Base-by-base conservation (phyloP, 2,329 filamentous ascomycete species). In the Leptographium wingfieldii region DNA sequence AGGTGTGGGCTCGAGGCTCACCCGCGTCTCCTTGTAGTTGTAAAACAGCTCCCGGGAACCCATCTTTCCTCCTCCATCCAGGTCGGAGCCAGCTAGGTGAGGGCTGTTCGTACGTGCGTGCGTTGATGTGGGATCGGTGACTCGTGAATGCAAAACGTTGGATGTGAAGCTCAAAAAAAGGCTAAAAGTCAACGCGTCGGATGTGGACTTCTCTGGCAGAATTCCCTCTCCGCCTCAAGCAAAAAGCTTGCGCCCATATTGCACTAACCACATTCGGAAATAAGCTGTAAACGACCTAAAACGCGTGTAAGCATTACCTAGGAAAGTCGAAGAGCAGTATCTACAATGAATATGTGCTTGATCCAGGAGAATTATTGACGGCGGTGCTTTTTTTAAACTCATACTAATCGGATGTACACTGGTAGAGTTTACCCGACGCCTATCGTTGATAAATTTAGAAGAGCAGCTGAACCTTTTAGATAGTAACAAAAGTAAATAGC, bases 11-110 rank as follows among this genome's bases (percentile, higher is more conserved):
- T 94, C 88, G 67, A 94, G 81, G 73, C 89, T 90, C 73, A 95
- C 77, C 71, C 88, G 85, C 72, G 88, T 90, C 80, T 95, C 90
- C 77, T 91, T 92, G 79, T 88, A 94, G 73, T 89, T 78, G 73
- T 82, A 86, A 65, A 81, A 80, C 66, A 81, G 79, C 69, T 81
- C 80, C 69, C 77, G 73, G 67, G 78, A 77, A 68, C 80, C 82
- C 86, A 90, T 90, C 70, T 78, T 82, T 77, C 55, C 63, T 60
- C 83, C 86, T 60, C 83, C 86, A 87, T 87, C 69, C 69, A 74
- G 56, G 38, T 52, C 33, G 46, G n/a, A 22, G 48, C 43, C 29
- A 33, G 43, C 29, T 27, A 38, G 46, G 19, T 49, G 29, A 29
- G 29, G 27, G 16, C 43, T 33, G 33, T 46, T 22, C 11, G 31